Base-by-base conservation (phyloP, 495 filamentous ascomycete genomes). In the Saxophila tyrrhenica region DNA sequence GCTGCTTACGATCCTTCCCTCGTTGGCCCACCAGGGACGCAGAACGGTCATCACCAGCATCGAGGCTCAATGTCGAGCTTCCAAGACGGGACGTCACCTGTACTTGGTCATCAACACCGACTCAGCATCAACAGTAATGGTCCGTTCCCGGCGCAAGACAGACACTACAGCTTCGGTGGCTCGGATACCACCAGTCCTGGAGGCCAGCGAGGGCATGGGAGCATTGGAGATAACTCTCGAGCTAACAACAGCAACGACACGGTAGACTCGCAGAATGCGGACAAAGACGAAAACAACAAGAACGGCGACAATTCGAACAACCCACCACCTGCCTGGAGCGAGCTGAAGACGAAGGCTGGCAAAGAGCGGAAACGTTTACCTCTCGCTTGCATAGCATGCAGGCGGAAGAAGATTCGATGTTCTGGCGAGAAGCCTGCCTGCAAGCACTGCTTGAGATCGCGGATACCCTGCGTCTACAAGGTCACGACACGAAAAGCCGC, bases 401-500 rank as follows among this genome's bases (percentile, higher is more conserved):
- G 92, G 42, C 76, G 91, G 63, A 98, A 98, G 73, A 98, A 98
- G 73, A 96, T 98, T 57, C 85, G 91, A 47, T 98, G 92, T 66
- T 96, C 91, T 20, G 92, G 92, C 49, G 92, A 97, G 72, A 96
- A 95, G 69, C 92, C 92, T 13, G 87, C 90, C 1, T 98, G 92
- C 72, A 95, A 94, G 65, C 92, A 98, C 72, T 98, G 92, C 68
- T 78, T 94, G 54, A 78, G 89, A 49, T 95, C 89, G 51, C 80
- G 92, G 39, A 94, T 94, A 62, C 91, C 92, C 3, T 98, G 92
- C 66, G 89, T 97, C n/a, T 98, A 98, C 76, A 97, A 97, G 64
- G 87, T 94, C 44, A 95, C 91, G 0, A 89, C 89, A 10, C 75
- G 92, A 57, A 97, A 96, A 67, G 90, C 89, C 1, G 89, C 90